Evolutionary conservation across 2,329 filamentous ascomycete species (phyloP).

Genomic region (Fusarium metavorans): DNA sequence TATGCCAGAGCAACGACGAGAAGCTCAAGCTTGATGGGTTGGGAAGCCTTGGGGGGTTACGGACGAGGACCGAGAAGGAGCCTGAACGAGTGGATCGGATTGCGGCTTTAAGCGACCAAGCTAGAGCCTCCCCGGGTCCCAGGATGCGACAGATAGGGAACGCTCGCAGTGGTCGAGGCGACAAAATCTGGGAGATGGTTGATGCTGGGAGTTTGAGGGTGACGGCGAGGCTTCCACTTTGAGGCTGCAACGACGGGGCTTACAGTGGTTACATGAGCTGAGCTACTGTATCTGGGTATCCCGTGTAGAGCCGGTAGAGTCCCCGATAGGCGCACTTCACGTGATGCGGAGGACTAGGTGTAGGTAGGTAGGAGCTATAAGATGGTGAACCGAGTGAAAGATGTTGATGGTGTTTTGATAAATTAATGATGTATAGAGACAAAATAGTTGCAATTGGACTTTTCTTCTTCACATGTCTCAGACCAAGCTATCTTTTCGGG

Average conservation of each 20-base stretch:
- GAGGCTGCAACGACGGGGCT: conserved; percentile 23
- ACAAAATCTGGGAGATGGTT: conserved; percentile 27
- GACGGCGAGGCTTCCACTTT: not conserved
- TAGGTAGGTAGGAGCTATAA: not conserved
- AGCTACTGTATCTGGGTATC: conserved; percentile 6
- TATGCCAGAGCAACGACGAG: conserved; percentile 26
- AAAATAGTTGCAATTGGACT: not conserved
- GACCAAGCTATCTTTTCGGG: not conserved
- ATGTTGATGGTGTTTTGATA: not conserved
- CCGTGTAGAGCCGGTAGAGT: conserved; percentile 11
- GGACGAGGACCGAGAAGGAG: conserved; percentile 3
- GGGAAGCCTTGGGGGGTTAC: not conserved
- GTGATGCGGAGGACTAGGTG: conserved; percentile 31
- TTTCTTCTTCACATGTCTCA: conserved; percentile 20
- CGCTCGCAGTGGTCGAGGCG: conserved; percentile 11
- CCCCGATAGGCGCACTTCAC: conserved; percentile 42
- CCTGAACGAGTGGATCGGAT: conserved; percentile 3
- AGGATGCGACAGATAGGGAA: not conserved
- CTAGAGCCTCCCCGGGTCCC: not conserved
- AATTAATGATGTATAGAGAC: not conserved
- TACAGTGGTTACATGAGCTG: conserved; percentile 43
- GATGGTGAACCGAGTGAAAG: not conserved
- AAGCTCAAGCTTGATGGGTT: conserved; percentile 7
- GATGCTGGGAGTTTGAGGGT: conserved; percentile 21
- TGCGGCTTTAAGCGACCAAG: not conserved